Base-by-base conservation (phyloP, 345 rosid genomes). In the Salix exigua region DNA sequence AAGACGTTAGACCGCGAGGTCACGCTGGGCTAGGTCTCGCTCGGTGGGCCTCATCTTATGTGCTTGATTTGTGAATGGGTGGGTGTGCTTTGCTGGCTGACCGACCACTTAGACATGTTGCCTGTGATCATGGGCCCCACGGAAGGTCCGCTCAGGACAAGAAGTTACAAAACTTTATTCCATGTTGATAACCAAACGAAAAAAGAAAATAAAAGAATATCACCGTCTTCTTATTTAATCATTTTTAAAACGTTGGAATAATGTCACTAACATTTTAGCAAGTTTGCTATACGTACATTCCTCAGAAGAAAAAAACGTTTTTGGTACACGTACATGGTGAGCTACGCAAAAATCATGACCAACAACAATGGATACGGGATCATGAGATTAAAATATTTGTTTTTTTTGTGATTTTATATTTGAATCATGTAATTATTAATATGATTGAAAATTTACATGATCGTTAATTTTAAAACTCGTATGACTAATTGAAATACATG, bases 71-170 rank as follows among this genome's bases (percentile, higher is more conserved):
- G 13, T 6, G 25, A 10, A 25, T 46, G 3, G 66, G 2, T 21
- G 63, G 67, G 66, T 25, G 53, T 66, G 72, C 61, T 75, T 66
- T 21, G 78, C 76, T 82, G 83, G 78, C 70, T 74, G 60, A 71
- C 75, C 63, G 64, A 72, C 80, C 80, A 81, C 66, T 75, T 9
- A 48, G 74, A 17, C 37, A 44, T 37, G 28, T 63, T 62, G 11
- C n/a, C 67, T 31, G 19, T 18, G 37, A 28, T 19, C 16, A 6
- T 65, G 44, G 61, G 66, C 8, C 75, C 48, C 63, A 58, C 10
- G 4, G 28, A 58, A 58, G 26, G 28, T 4, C 63, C 14, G 10
- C 25, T 11, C 0, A n/a, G 63, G 28, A 23, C 28, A 58, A 4
- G 63, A n/a, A 19, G 7, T 9, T 1, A n/a, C 62, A 10, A 3